Conservation (phyloP, 2,329 filamentous ascomycete species). For the Talaromyces sp. region DNA sequence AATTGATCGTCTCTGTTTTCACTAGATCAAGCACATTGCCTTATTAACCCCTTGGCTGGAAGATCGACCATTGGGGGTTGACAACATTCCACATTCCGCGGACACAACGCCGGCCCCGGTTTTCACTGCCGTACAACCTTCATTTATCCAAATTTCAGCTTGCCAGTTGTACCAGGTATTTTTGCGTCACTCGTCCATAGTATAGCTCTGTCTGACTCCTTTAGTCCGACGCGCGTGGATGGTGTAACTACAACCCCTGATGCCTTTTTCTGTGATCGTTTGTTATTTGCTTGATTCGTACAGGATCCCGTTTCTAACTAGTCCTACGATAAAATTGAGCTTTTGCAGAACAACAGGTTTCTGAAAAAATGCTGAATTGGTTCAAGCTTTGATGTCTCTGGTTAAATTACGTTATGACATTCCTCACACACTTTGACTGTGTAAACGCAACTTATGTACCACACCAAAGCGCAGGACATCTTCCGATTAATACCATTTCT, state of each 20-base stretch:
- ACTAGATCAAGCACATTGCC: not conserved
- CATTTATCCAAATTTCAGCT: not conserved
- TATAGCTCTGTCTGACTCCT: not conserved
- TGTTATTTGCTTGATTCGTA: not conserved
- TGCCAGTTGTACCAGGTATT: not conserved
- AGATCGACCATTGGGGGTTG: not conserved
- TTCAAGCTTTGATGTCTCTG: not conserved
- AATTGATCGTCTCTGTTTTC: not conserved
- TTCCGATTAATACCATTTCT: not conserved
- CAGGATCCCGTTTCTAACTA: not conserved
- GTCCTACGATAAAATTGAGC: not conserved
- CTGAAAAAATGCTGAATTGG: not conserved
- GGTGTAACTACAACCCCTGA: not conserved
- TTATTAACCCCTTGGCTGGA: not conserved
- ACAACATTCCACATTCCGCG: slow-evolving; percentile 5
- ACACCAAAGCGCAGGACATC: not conserved
- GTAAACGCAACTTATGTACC: not conserved
- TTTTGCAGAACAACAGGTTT: not conserved
- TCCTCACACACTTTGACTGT: not conserved
- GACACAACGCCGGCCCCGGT: not conserved
- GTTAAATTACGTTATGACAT: not conserved
- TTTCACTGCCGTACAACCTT: not conserved
- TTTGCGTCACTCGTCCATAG: not conserved
- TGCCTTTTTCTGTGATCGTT: not conserved
- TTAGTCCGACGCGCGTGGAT: not conserved